Evolutionary conservation across 2,329 filamentous ascomycete genomes (phyloP), one percentile per base, ranked within the genome.

Genomic region (Arthrinium phaeospermum): DNA sequence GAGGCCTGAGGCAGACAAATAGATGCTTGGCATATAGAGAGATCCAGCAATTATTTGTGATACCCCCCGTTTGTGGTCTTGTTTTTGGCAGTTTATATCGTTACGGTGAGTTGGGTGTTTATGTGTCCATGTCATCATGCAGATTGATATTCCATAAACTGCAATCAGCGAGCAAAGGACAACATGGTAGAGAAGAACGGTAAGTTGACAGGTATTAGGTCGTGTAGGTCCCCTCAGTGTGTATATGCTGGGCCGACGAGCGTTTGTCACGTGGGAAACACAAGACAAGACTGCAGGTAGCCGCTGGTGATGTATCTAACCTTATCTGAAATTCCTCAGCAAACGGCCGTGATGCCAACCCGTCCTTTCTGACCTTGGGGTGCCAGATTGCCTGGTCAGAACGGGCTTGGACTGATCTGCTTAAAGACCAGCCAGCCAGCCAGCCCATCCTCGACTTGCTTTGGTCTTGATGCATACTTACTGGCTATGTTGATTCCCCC

Each of bases 221-320:
- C 10, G 37, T 41, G 10, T 3, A 41, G 13, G 64, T 44, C 22
- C 12, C 16, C 22, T 13, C 45, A 68, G 37, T 27, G 46, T 27
- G 67, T 68, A 34, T 68, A 68, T 68, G 19, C n/a, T 61, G 41
- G 67, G 30, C 30, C 19, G 67, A 30, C 46, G 41, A 75, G 74
- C 77, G 78, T 81, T 80, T 80, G 78, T 82, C 80, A 83, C 82
- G 81, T 83, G 81, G 81, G 77, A 81, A 80, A 78, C 80, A 79
- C 78, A 78, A 77, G 75, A 79, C 76, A 77, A 74, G 34, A 34
- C 73, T 73, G 82, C 81, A 79, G 76, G 80, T 81, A 82, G 77
- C 81, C 81, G 82, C 73, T 73, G 37, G 46, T 67, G 71, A 79
- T 78, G 80, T 78, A 80, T 78, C 76, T 75, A 82, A 81, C 80